Evolutionary conservation across 345 rosid species (phyloP), one percentile per base, ranked within the genome.

Genomic region (Erysimum cheiranthoides): DNA sequence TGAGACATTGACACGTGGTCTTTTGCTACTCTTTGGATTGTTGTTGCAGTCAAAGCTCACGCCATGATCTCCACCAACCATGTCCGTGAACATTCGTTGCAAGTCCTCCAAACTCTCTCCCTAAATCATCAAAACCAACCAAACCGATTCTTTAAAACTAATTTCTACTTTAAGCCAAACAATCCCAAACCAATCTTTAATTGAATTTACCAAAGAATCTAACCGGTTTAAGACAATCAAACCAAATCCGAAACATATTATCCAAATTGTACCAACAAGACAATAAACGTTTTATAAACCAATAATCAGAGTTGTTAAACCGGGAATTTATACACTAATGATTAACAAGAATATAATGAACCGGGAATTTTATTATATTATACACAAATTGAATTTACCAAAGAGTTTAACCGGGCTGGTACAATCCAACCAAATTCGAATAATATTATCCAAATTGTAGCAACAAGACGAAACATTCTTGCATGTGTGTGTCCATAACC

Each of bases 71-170:
- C 90, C 92, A 27, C 87, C 84, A 4, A 90, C 94, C 84, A 93
- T 91, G 0, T 91, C 97, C 73, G 83, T 75, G 32, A 93, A 91
- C 97, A 88, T 90, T 87, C 90, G 83, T 50, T 88, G 98, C 39
- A 93, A 87, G 54, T 93, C 98, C 82, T 93, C 97, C 10, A 93
- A 83, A 66, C 93, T 93, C 39, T 90, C 88, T 7, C 88, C 94
- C 96, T 93, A 32, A 32, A 4, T 53, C 5, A 60, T 60, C 49
- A 42, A 42, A 73, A 7, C 18, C 5, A 34, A 9, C n/a, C 5
- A 18, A 58, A 58, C 47, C 77, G 60, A 61, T 27, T 36, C 21
- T 39, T 45, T 9, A 58, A 39, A 21, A 1, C 10, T 39, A 38
- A n/a, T 34, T 57, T 58, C 27, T n/a, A 13, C 40, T 14, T 60